Percentiles rank a stretch among this genome's conserved stretches.
Evolutionary conservation across 768 basidiomycete species (phyloP).

Genomic region (Hirschioporus abietinus): DNA sequence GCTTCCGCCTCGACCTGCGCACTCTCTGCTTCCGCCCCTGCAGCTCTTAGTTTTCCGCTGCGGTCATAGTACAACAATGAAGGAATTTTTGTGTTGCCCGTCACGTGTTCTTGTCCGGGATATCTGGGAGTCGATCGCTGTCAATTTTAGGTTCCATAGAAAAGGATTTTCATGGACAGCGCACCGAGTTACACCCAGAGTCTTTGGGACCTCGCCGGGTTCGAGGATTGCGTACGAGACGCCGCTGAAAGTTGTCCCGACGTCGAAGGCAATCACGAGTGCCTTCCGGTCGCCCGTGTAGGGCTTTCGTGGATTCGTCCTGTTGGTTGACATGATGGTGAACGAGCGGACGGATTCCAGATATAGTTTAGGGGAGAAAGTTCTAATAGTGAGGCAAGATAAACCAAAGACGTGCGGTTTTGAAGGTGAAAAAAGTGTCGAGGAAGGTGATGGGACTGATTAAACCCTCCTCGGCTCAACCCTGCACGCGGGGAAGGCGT

Average conservation of each 20-base stretch:
- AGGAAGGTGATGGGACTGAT: background rate
- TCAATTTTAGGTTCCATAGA: background rate
- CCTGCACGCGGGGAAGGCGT: conserved; percentile 1
- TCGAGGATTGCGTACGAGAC: conserved; percentile 82
- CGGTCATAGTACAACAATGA: conserved; percentile 71
- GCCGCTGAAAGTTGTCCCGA: conserved; percentile 80
- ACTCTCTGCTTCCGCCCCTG: conserved; percentile 73
- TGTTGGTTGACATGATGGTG: background rate
- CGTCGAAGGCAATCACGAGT: conserved; percentile 73
- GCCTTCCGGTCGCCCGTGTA: conserved; percentile 59
- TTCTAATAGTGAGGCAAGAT: background rate
- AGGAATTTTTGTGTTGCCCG: conserved; percentile 80
- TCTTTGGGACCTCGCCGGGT: conserved; percentile 76
- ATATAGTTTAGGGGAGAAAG: background rate
- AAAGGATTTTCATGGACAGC: conserved; percentile 12
- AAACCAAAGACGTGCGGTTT: background rate
- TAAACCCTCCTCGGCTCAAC: background rate
- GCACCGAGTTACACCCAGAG: conserved; percentile 74
- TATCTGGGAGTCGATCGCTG: conserved; percentile 40
- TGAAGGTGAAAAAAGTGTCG: background rate
- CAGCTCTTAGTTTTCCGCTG: conserved; percentile 59
- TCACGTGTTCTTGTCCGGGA: conserved; percentile 82
- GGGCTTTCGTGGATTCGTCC: conserved; percentile 65
- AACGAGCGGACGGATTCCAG: conserved; percentile 1
- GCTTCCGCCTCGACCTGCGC: conserved; percentile 53